These are phyloP conservation scores for Neurospora hispaniola DNA, from an alignment of 495 filamentous ascomycete species.

Conservation along the genomic window DNA sequence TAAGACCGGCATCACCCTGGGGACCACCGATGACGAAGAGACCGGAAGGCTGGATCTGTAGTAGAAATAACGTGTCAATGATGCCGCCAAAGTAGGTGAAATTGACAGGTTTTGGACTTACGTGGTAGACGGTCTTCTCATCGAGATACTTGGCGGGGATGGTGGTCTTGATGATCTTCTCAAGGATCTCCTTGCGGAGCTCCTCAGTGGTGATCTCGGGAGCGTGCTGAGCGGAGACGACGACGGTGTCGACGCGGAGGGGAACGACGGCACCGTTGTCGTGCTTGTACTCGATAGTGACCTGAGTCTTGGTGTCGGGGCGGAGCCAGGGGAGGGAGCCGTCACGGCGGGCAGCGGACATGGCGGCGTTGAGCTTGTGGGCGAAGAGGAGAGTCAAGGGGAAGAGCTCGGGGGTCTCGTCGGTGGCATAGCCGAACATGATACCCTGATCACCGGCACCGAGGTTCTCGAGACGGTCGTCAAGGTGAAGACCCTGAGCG, in stretches of 20 bases:
- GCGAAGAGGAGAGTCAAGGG: conserved; percentile 86
- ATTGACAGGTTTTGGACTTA: conserved; percentile 28
- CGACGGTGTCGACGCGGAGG: conserved; percentile 86
- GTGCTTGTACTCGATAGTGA: conserved; percentile 97
- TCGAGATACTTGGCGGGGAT: conserved; percentile 89
- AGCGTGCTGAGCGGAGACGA: conserved; percentile 91
- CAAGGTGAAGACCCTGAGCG: conserved; percentile 94
- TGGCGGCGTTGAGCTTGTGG: conserved; percentile 90
- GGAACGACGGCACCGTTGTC: conserved; percentile 91
- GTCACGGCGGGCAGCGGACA: conserved; percentile 78
- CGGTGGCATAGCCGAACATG: conserved; percentile 99
- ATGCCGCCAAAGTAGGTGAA: background rate
- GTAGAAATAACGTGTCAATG: conserved; percentile 15
- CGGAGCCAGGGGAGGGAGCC: conserved; percentile 87
- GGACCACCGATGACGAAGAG: conserved; percentile 98
- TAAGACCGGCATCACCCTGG: conserved; percentile 97
- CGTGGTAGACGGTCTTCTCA: conserved; percentile 88
- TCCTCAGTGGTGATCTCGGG: conserved; percentile 82
- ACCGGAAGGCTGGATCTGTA: conserved; percentile 87
- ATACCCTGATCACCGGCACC: conserved; percentile 99
- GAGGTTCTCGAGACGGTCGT: conserved; percentile 91
- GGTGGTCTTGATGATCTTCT: conserved; percentile 92
- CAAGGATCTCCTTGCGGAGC: conserved; percentile 86
- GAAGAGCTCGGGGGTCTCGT: conserved; percentile 95
- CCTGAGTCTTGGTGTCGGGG: conserved; percentile 98